Evolutionary conservation across 306 rosid genomes (phyloP), one percentile per base, ranked within the genome.

Genomic region (Vigna radiata): DNA sequence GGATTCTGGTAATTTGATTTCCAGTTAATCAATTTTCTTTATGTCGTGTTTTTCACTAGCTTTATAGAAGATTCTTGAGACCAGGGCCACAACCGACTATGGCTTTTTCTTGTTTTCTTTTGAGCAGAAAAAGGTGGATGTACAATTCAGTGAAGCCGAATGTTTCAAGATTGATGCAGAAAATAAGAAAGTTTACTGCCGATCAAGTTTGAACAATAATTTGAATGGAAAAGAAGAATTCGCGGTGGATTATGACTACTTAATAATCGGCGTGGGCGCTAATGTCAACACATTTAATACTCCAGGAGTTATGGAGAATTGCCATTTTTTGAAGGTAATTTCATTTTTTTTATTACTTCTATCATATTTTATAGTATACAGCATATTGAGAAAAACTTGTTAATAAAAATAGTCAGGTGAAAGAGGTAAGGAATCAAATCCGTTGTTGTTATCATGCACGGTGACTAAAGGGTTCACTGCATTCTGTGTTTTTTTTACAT

Each of bases 251-350:
- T 95, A 91, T 56, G 99, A 95, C 84, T 89, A 82, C 87, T 89
- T 95, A 39, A 83, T 95, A 72, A 61, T 95, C 39, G 82, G 84
- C 0, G 90, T 92, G 21, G 99, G 99, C 33, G 99, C 99, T 36
- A 88, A 83, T 83, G 99, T 95, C 66, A 95, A 95, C 69, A 95
- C 99, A 63, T 95, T 95, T 83, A 95, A 95, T 61, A 95, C 99
- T 56, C 99, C 99, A 49, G 99, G 99, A 44, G 99, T 95, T 58
- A 76, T 67, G 67, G 99, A 95, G 85, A 84, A 95, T 81, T 95
- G 99, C 75, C 99, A 92, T 69, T 95, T 95, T 83, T 85, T 95
- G 85, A 95, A 95, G 97, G 99, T 95, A 64, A 25, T 13, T 67
- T 21, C 37, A 47, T 37, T 77, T 48, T 46, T 68, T 46, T 27